Evolutionary conservation across 208 protist genomes (phyloP).

Genomic region (Kentomonas sorsogonicus): DNA sequence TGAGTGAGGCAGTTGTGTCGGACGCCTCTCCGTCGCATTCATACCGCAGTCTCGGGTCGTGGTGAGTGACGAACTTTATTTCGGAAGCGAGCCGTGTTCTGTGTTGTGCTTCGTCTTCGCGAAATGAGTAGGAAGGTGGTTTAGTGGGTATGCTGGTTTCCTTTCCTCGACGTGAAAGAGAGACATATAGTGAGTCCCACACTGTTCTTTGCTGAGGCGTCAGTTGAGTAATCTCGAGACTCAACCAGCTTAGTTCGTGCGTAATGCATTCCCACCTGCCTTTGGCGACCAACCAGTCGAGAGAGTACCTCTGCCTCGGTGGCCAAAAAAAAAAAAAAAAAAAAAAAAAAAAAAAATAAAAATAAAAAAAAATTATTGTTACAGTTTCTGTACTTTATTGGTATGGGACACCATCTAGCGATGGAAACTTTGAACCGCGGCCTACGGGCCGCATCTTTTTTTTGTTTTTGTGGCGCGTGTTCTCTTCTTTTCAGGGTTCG

Average conservation of each 20-base stretch:
- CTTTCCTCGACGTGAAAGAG: neutral
- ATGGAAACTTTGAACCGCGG: too few relatives aligned
- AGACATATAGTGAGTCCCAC: neutral
- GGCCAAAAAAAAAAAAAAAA: neutral
- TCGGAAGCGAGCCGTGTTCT: too few relatives aligned
- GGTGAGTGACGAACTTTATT: too few relatives aligned
- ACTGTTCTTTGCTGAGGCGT: neutral
- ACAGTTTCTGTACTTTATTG: conserved; percentile 15
- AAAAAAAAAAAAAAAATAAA: neutral
- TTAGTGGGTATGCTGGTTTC: neutral
- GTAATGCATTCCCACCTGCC: neutral
- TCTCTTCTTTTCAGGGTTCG: neutral
- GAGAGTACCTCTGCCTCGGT: too few relatives aligned
- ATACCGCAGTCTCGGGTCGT: too few relatives aligned
- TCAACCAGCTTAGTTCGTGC: neutral
- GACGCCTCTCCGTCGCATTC: too few relatives aligned
- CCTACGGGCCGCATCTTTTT: too few relatives aligned
- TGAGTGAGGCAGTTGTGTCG: too few relatives aligned
- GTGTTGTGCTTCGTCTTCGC: too few relatives aligned
- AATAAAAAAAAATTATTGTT: neutral
- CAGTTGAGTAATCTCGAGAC: neutral
- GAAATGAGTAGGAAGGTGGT: too few relatives aligned
- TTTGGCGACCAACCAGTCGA: neutral
- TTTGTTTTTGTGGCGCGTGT: neutral
- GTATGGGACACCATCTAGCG: conserved; percentile 19